Evolutionary conservation across 805 yeast genomes (phyloP).

Genomic region (Ascoidea tarda): DNA sequence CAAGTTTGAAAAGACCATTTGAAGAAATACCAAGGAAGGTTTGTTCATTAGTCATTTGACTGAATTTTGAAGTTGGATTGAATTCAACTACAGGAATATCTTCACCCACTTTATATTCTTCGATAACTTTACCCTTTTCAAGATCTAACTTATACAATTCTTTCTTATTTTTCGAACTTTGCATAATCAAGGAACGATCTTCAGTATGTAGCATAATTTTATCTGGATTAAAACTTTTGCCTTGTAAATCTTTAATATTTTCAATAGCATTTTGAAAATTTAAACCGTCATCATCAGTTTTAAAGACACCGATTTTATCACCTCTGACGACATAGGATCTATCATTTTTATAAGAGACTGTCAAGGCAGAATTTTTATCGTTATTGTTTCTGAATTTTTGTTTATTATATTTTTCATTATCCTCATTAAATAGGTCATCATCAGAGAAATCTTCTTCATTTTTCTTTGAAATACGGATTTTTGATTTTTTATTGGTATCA

Average conservation of each 20-base stretch:
- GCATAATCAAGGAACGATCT: conserved; percentile 57
- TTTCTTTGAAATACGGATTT: conserved; percentile 5
- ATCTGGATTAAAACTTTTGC: conserved; percentile 34
- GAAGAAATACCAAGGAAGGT: conserved; percentile 59
- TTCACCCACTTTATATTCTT: conserved; percentile 57
- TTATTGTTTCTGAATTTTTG: conserved; percentile 13
- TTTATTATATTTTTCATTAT: conserved; percentile 15
- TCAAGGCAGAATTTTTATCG: conserved; percentile 47
- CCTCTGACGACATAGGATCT: conserved; percentile 74
- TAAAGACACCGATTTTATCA: conserved; percentile 68
- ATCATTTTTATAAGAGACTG: conserved; percentile 57
- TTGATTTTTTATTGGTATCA: conserved; percentile 1
- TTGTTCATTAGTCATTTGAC: conserved; percentile 60
- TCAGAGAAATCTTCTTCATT: conserved; percentile 23
- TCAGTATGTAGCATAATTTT: conserved; percentile 67
- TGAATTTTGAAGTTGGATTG: conserved; percentile 61
- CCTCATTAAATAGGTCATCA: conserved; percentile 14
- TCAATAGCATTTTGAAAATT: conserved; percentile 58
- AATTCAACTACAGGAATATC: conserved; percentile 38
- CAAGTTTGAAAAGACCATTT: conserved; percentile 58
- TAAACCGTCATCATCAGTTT: conserved; percentile 34
- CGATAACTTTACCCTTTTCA: conserved; percentile 69
- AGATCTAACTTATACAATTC: conserved; percentile 64
- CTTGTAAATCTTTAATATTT: conserved; percentile 35
- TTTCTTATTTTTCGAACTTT: conserved; percentile 29